phyloP scores from a whole-genome alignment of 108 stramenopile species.

The Epithemia pelagica region DNA sequence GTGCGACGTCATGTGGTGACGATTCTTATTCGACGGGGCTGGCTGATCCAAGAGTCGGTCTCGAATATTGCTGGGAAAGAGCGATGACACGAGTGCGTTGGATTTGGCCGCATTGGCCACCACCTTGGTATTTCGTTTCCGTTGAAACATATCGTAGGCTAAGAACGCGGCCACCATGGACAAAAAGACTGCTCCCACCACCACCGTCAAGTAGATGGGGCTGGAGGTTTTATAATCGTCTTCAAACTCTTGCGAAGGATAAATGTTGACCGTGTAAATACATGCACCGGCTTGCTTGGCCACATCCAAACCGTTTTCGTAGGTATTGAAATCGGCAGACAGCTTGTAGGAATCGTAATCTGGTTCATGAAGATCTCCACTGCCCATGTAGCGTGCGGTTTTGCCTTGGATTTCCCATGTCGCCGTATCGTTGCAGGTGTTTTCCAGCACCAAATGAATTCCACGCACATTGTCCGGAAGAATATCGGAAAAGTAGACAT shows the following conservation, averaged over 20 bases:
- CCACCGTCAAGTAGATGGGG: background rate
- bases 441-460: slow-evolving; percentile 9
- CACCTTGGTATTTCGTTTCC: background rate
- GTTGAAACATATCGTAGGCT: background rate
- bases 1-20: background rate
- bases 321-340: background rate
- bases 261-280: background rate
- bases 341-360: background rate
- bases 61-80: slow-evolving; percentile 13
- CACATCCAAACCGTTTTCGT: background rate
- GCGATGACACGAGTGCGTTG: background rate
- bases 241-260: slow-evolving; percentile 7
- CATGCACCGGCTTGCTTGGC: background rate
- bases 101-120: background rate
- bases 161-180: slow-evolving; percentile 4
- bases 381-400: background rate
- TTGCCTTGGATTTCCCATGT: slow-evolving; percentile 7
- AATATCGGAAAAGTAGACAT: slow-evolving; percentile 3
- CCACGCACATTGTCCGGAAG: slow-evolving; percentile 15
- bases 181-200: background rate
- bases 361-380: background rate
- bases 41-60: slow-evolving; percentile 22
- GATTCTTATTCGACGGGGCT: background rate
- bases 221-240: background rate
- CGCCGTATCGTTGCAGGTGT: slow-evolving; percentile 8